Percentiles rank a stretch among this genome's conserved stretches.
Conservation (phyloP, 164 flowering plant genomes). For the Aristolochia fimbriata region DNA sequence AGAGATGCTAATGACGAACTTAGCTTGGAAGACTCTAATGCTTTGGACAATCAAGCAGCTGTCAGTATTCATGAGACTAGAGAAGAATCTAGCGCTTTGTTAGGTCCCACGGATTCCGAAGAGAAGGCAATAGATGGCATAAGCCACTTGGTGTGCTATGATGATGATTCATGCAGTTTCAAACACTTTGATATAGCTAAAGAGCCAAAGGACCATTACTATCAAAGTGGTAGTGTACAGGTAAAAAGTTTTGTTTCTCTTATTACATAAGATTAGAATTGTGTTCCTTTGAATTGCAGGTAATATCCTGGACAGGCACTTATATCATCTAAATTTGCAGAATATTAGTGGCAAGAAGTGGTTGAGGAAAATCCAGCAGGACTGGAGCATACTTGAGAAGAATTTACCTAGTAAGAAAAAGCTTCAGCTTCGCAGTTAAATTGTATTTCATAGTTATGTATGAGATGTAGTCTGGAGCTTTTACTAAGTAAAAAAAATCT, state of each 20-base stretch:
- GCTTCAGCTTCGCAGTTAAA: too few relatives aligned
- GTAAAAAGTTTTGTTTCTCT: conserved; percentile 20
- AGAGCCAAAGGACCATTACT: conserved; percentile 80
- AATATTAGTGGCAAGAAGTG: conserved; percentile 60
- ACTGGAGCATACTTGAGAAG: conserved; percentile 93
- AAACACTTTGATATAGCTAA: conserved; percentile 71
- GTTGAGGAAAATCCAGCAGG: conserved; percentile 94
- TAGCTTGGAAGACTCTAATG: conserved; percentile 24
- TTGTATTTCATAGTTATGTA: not conserved
- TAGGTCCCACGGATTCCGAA: conserved; percentile 18
- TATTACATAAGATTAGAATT: not conserved
- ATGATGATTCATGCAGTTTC: conserved; percentile 27
- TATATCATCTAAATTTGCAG: conserved; percentile 32
- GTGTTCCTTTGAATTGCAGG: not conserved
- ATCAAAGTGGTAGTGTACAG: conserved; percentile 48
- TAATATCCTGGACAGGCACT: not conserved
- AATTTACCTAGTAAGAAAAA: conserved; percentile 70
- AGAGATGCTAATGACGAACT: conserved; percentile 23
- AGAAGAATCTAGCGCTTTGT: conserved; percentile 15
- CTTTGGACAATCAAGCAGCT: conserved; percentile 16
- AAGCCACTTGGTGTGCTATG: conserved; percentile 7
- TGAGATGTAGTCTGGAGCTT: too few relatives aligned
- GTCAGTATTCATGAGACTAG: conserved; percentile 8
- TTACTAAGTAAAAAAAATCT: not conserved
- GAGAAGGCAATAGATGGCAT: conserved; percentile 17